phyloP scores from a whole-genome alignment of 2,329 filamentous ascomycete genomes.

The Colletotrichum sp. region DNA sequence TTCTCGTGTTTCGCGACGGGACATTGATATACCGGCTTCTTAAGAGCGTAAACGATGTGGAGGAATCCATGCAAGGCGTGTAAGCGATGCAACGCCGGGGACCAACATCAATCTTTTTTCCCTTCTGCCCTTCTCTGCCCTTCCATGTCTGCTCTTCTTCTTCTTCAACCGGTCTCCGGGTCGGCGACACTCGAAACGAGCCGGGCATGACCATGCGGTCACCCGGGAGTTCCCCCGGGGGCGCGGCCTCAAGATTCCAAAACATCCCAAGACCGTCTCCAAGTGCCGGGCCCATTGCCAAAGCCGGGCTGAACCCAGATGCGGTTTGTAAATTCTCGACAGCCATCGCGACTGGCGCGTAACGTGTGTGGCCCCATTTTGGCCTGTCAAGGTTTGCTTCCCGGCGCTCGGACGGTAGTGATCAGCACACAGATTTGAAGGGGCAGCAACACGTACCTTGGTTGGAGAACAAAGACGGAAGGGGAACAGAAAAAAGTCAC shows the following conservation, averaged over 20 bases:
- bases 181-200: background rate
- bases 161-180: background rate
- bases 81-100: background rate
- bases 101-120: background rate
- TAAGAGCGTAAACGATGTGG: background rate
- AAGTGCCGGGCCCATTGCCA: background rate
- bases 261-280: background rate
- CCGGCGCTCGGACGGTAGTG: conserved; percentile 4
- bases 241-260: background rate
- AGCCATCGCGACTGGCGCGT: background rate
- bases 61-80: background rate
- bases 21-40: background rate
- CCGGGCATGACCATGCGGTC: background rate
- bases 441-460: background rate
- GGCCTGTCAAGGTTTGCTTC: background rate
- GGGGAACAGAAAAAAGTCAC: background rate
- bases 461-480: background rate
- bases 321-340: background rate
- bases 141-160: background rate
- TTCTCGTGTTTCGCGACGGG: background rate
- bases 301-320: background rate
- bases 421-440: background rate
- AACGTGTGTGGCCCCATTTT: background rate
- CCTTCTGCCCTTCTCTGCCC: background rate
- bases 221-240: background rate